Percentiles rank a stretch among this genome's conserved stretches.
Evolutionary conservation across 2,329 filamentous ascomycete genomes (phyloP).

Genomic region (Colletotrichum sp.): DNA sequence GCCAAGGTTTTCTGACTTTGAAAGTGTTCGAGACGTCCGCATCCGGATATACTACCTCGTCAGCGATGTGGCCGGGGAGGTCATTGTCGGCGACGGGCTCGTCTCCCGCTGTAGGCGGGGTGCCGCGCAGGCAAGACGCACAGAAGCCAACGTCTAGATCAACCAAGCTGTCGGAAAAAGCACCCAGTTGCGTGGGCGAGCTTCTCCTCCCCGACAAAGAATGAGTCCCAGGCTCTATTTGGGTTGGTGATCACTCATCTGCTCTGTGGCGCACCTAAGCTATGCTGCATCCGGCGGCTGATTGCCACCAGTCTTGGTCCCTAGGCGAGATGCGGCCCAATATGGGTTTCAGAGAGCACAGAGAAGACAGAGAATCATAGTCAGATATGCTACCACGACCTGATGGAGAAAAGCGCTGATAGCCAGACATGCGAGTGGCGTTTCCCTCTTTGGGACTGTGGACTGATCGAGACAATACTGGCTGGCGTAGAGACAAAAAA

Average conservation of each 20-base stretch:
- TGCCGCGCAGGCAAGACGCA: neutral
- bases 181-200: neutral
- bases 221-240: neutral
- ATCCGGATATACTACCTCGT: neutral
- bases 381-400: neutral
- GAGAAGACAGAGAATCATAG: neutral
- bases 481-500: neutral
- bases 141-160: neutral
- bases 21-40: neutral
- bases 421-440: neutral
- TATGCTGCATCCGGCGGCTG: neutral
- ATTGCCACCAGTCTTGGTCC: neutral
- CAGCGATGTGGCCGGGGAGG: neutral
- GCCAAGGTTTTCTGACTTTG: neutral
- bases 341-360: neutral
- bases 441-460: neutral
- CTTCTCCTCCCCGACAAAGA: neutral
- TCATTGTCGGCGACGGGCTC: neutral
- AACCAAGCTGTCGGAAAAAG: neutral
- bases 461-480: neutral
- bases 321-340: neutral
- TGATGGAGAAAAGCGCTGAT: neutral
- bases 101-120: neutral
- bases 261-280: neutral
- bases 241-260: neutral